A percentile compares a stretch with the other conserved stretches of the same genome.
Evolutionary conservation across 2,329 filamentous ascomycete genomes (phyloP).

Genomic region (Onygenales sp.): DNA sequence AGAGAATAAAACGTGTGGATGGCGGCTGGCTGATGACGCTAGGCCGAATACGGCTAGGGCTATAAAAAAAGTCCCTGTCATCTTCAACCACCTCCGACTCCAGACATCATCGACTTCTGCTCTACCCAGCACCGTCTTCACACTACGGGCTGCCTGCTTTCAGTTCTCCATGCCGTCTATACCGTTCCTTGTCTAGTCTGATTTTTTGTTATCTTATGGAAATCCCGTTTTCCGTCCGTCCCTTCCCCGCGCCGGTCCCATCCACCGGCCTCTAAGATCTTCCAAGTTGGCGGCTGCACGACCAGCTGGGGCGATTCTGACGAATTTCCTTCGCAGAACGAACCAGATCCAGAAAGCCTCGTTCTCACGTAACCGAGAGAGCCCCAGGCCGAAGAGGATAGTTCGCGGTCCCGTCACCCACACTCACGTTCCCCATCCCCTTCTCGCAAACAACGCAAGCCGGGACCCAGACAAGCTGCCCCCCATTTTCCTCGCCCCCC

Average conservation of each 20-base stretch:
- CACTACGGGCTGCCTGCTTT: too few relatives aligned
- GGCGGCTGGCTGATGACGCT: too few relatives aligned
- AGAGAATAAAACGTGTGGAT: too few relatives aligned
- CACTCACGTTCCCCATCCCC: background rate
- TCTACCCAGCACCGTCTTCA: too few relatives aligned
- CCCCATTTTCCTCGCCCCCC: background rate
- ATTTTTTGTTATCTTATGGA: too few relatives aligned
- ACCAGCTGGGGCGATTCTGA: conserved; percentile 2
- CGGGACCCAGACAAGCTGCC: background rate
- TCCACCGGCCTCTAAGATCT: background rate
- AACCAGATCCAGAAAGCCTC: background rate
- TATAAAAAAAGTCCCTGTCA: too few relatives aligned
- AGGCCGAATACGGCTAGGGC: too few relatives aligned
- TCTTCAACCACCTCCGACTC: too few relatives aligned
- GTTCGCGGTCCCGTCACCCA: background rate
- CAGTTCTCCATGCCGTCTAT: too few relatives aligned
- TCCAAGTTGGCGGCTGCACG: conserved; percentile 3
- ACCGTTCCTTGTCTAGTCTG: too few relatives aligned
- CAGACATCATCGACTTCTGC: too few relatives aligned
- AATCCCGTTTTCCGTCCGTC: background rate
- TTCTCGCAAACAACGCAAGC: too few relatives aligned
- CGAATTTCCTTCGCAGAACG: conserved; percentile 3
- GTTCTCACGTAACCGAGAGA: background rate
- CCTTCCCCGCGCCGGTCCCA: background rate
- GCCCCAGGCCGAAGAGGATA: background rate